A percentile compares a stretch with the other conserved stretches of the same genome.
These are phyloP conservation scores for Neurospora sublineolata DNA, from an alignment of 495 filamentous ascomycete genomes.

Conservation along the genomic window DNA sequence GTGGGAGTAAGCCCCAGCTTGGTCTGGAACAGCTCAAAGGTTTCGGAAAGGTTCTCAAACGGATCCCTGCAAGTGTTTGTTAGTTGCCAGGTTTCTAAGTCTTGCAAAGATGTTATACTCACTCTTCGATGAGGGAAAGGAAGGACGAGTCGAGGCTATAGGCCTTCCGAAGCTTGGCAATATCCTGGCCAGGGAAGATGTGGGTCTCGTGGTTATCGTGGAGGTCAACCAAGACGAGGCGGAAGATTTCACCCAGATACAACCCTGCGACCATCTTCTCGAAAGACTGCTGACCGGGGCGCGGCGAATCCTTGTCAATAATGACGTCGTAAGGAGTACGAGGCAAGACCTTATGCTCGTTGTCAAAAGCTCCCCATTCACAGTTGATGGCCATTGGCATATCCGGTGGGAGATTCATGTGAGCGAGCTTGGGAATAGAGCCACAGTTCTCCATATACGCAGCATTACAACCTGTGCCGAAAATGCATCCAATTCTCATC, in stretches of 20 bases:
- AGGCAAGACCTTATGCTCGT: constrained; percentile 86
- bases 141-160: constrained; percentile 88
- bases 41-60: constrained; percentile 86
- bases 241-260: constrained; percentile 92
- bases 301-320: constrained; percentile 86
- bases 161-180: constrained; percentile 62
- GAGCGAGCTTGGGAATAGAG: constrained; percentile 84
- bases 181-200: constrained; percentile 77
- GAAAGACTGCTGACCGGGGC: constrained; percentile 89
- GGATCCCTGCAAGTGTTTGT: constrained; percentile 51
- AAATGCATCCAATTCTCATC: constrained; percentile 95
- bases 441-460: constrained; percentile 94
- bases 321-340: constrained; percentile 74
- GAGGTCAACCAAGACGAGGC: constrained; percentile 76
- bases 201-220: constrained; percentile 62
- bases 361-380: constrained; percentile 98
- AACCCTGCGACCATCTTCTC: constrained; percentile 98
- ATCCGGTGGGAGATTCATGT: constrained; percentile 82
- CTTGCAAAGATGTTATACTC: constrained; percentile 8
- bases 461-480: constrained; percentile 96
- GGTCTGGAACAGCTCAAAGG: constrained; percentile 62
- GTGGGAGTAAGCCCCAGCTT: constrained; percentile 58
- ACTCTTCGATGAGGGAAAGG: constrained; percentile 89
- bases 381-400: constrained; percentile 97
- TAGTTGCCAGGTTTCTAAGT: background rate